Conservation (phyloP, 129 eudicot species). For the Flaveria brownii region DNA sequence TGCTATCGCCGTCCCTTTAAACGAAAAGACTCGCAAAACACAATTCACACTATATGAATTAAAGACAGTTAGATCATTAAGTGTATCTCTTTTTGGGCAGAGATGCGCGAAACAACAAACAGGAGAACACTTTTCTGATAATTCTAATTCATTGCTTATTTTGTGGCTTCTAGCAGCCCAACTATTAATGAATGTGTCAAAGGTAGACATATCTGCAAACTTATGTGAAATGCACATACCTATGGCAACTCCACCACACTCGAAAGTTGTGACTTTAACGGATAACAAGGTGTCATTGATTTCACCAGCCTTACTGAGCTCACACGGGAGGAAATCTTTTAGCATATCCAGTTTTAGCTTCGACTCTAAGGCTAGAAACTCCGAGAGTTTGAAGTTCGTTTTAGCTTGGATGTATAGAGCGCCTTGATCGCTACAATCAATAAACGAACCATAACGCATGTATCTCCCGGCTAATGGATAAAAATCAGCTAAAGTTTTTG, state of each 20-base stretch:
- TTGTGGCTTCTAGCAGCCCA: constrained; percentile 15
- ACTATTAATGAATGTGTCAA: constrained; percentile 10
- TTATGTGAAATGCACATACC: constrained; percentile 34
- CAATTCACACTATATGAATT: too few species aligned
- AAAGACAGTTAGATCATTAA: too few species aligned
- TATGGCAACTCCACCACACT: constrained; percentile 5
- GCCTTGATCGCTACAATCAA: background rate
- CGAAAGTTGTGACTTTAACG: background rate
- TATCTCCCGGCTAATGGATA: constrained; percentile 41
- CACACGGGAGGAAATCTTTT: constrained; percentile 15
- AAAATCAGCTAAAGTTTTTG: background rate
- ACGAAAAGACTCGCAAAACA: constrained; percentile 7
- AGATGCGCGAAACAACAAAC: background rate
- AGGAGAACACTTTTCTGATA: constrained; percentile 2
- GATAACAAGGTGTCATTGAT: constrained; percentile 20
- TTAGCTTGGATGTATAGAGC: constrained; percentile 21
- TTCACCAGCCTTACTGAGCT: constrained; percentile 24
- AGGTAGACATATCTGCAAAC: constrained; percentile 14
- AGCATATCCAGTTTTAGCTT: background rate
- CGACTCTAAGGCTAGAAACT: constrained; percentile 1
- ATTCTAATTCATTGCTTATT: background rate
- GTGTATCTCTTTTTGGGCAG: constrained; percentile 3
- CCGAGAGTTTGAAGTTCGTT: background rate
- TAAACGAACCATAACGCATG: background rate
- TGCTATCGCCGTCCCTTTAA: constrained; percentile 11